Evolutionary conservation across 2,329 filamentous ascomycete genomes (phyloP).

Genomic region (Fusarium brevicatenulatum): DNA sequence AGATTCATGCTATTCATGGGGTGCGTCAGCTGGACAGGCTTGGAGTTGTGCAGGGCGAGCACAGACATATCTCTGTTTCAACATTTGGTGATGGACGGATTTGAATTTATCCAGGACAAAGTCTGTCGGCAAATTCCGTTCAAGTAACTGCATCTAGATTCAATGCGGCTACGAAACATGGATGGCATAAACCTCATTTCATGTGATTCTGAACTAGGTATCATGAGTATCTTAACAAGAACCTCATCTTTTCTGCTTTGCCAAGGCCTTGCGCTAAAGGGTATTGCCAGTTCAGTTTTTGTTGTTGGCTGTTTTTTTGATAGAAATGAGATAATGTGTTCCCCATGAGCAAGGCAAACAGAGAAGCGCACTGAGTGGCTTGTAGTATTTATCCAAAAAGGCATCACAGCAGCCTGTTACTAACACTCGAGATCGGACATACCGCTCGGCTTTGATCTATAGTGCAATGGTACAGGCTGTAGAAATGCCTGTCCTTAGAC

Average conservation of each 20-base stretch:
- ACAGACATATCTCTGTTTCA: neutral
- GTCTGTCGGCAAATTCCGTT: no score
- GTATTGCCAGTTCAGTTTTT: no score
- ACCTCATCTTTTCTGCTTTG: rapidly evolving
- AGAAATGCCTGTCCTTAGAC: no score
- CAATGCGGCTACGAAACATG: no score
- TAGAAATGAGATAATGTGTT: no score
- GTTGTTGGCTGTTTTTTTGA: no score
- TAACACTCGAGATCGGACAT: neutral
- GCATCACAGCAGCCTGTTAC: neutral
- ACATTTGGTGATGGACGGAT: neutral
- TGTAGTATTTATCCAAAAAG: rapidly evolving
- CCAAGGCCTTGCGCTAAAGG: rapidly evolving
- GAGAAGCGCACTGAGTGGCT: no score
- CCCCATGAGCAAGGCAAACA: no score
- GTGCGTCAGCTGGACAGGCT: neutral
- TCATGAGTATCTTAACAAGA: neutral
- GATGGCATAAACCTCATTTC: no score
- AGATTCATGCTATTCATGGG: no score
- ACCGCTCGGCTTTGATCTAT: neutral
- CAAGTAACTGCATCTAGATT: no score
- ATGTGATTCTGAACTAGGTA: no score
- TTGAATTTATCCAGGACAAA: neutral
- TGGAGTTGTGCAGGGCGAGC: neutral
- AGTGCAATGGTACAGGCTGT: rapidly evolving